A percentile compares a stretch with the other conserved stretches of the same genome.
Conservation (phyloP, 2,329 filamentous ascomycete genomes). For the Chaetomiaceae sp. region DNA sequence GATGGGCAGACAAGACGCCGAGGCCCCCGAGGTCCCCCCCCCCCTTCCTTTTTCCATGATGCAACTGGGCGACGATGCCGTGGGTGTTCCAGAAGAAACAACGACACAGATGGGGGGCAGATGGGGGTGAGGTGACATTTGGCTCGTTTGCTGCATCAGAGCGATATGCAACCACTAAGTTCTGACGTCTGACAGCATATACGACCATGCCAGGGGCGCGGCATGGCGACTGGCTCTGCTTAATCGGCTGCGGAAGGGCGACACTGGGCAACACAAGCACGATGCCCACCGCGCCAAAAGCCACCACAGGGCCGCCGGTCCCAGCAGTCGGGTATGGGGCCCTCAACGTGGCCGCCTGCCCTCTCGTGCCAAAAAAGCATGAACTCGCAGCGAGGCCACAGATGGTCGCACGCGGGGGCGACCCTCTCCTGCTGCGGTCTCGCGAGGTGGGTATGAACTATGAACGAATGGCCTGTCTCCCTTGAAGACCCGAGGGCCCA, state of each 20-base stretch:
- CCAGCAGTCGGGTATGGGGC: slow-evolving; percentile 18
- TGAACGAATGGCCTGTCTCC: not conserved
- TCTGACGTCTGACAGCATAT: slow-evolving; percentile 20
- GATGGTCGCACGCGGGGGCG: slow-evolving; percentile 17
- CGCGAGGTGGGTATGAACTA: slow-evolving; percentile 11
- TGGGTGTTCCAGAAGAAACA: slow-evolving; percentile 13
- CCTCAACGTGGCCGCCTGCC: slow-evolving; percentile 16
- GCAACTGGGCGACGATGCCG: not conserved
- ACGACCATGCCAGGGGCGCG: slow-evolving; percentile 20
- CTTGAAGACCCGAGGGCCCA: slow-evolving; percentile 8
- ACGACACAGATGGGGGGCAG: slow-evolving; percentile 4
- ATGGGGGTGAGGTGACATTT: slow-evolving; percentile 6
- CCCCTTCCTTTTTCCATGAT: no score
- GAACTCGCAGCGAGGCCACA: slow-evolving; percentile 18
- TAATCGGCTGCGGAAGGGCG: not conserved
- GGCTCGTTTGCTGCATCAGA: not conserved
- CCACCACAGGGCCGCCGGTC: slow-evolving; percentile 7
- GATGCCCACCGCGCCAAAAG: not conserved
- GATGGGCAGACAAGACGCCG: slow-evolving; percentile 2
- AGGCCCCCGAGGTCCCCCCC: not conserved
- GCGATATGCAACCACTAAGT: slow-evolving; percentile 19
- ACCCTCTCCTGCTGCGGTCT: not conserved
- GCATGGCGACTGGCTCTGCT: slow-evolving; percentile 5
- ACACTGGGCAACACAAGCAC: not conserved
- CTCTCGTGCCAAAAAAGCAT: slow-evolving; percentile 9